phyloP scores from a whole-genome alignment of 768 basidiomycete species.

The Collybia sp. region DNA sequence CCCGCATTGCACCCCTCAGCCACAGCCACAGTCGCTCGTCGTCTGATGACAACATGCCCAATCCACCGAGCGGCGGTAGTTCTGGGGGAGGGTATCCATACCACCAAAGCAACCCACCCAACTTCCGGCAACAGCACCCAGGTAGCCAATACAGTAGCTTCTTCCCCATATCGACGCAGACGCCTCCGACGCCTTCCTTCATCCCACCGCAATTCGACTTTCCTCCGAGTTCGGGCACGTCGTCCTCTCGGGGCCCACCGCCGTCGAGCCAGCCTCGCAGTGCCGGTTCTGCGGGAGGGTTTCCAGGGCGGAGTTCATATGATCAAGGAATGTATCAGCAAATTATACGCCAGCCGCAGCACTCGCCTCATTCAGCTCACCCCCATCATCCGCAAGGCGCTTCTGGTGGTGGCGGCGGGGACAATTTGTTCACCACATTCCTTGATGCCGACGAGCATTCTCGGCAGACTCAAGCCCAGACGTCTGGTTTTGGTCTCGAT shows the following conservation, averaged over 20 bases:
- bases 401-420: no score
- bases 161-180: background rate
- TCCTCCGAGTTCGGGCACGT: background rate
- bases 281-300: no score
- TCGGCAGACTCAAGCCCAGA: background rate
- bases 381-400: no score
- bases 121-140: background rate
- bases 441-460: background rate
- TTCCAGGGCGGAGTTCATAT: background rate
- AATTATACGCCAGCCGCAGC: background rate
- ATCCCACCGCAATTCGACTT: background rate
- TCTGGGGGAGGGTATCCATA: background rate
- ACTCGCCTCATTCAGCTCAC: background rate
- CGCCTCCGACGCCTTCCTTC: background rate
- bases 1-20: background rate
- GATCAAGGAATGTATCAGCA: background rate
- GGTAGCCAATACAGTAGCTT: background rate
- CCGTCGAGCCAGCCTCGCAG: background rate
- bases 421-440: background rate
- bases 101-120: background rate
- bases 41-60: background rate
- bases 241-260: background rate
- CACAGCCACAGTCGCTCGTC: background rate
- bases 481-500: background rate
- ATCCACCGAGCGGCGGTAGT: background rate